Base-by-base conservation (phyloP, 495 filamentous ascomycete species). In the Lepidopterella palustris region DNA sequence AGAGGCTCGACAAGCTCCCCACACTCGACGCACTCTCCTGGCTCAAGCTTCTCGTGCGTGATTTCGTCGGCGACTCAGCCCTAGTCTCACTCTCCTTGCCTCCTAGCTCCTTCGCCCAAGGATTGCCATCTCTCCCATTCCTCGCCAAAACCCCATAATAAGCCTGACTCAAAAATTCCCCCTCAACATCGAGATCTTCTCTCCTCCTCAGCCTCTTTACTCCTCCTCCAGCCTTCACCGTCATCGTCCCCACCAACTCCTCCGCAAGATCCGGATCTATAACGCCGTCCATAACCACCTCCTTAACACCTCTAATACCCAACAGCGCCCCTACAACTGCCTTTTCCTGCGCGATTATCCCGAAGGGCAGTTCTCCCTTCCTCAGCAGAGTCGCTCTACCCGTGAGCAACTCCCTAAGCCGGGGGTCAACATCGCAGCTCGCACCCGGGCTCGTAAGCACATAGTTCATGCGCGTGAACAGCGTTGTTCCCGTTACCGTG, bases 401-500 rank as follows among this genome's bases (percentile, higher is more conserved):
- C 20, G 49, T 24, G n/a, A 55, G 9, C 8, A 47, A 13, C 9
- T 39, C 40, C 20, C 47, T 24, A 2, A 58, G 47, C n/a, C 28
- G 8, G 15, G 15, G 45, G 9, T 24, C 35, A 18, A 62, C 35
- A 28, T 57, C 53, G 27, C n/a, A 21, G 13, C 53, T 51, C 23
- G 35, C 45, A 2, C 45, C 60, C 4, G 60, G 60, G 13, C 53
- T 57, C 24, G 32, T 28, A 18, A 55, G 25, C 15, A 24, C 35
- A 21, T 61, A 61, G 15, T 29, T 61, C n/a, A 31, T 25, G 4
- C 51, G 39, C 21, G 51, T 48, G 58, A 55, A 61, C 15, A 61
- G 35, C 1, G 39, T 35, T 4, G 3, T 53, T 3, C 60, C 60
- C 0, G 42, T 13, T 24, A 57, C 13, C 10, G 40, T 55, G 31